These are phyloP conservation scores for Colletotrichum graminicola DNA, from an alignment of 2,329 filamentous ascomycete species.

Conservation along the genomic window DNA sequence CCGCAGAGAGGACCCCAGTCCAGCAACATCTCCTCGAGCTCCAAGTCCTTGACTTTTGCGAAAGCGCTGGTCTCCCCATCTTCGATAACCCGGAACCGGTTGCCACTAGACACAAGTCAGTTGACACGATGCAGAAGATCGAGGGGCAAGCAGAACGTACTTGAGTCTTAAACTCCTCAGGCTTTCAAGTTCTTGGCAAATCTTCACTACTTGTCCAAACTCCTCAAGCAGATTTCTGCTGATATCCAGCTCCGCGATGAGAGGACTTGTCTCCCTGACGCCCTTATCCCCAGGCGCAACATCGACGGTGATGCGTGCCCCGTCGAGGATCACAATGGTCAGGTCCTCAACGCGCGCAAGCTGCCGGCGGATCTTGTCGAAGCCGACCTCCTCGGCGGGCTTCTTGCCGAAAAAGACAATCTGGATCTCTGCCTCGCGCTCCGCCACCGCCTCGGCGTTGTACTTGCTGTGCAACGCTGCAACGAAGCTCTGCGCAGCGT, in stretches of 20 bases:
- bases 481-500: slow-evolving; percentile 79
- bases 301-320: slow-evolving; percentile 68
- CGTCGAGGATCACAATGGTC: slow-evolving; percentile 85
- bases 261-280: slow-evolving; percentile 68
- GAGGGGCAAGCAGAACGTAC: slow-evolving; percentile 61
- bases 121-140: not conserved
- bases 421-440: slow-evolving; percentile 50
- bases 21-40: slow-evolving; percentile 76
- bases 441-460: slow-evolving; percentile 66
- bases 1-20: slow-evolving; percentile 73
- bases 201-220: slow-evolving; percentile 74
- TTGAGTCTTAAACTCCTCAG: slow-evolving; percentile 78
- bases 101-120: slow-evolving; percentile 69
- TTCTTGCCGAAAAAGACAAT: slow-evolving; percentile 80
- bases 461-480: slow-evolving; percentile 88
- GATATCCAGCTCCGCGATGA: slow-evolving; percentile 84
- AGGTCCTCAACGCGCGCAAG: slow-evolving; percentile 84
- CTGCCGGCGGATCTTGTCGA: slow-evolving; percentile 88
- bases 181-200: slow-evolving; percentile 77
- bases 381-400: slow-evolving; percentile 92
- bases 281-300: slow-evolving; percentile 50
- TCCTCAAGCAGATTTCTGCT: slow-evolving; percentile 84
- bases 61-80: slow-evolving; percentile 56
- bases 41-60: slow-evolving; percentile 67
- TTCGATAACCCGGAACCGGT: slow-evolving; percentile 69